Evolutionary conservation across 371 early-diverging fungal genomes (phyloP).

Genomic region (Apophysomyces elegans): DNA sequence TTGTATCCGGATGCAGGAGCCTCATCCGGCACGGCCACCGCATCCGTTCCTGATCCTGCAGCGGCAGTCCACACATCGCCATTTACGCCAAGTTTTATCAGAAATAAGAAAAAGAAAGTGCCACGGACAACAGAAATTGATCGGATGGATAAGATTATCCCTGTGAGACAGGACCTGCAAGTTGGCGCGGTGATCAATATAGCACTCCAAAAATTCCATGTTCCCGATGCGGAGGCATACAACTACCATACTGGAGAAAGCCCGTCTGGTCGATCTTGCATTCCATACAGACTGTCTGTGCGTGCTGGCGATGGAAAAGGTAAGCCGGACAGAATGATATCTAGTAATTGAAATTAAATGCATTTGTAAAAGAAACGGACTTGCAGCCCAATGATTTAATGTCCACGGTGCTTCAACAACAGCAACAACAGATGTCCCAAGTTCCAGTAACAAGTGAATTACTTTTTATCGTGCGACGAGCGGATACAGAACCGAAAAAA

Average conservation of each 20-base stretch:
- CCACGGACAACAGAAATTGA: constrained; percentile 15
- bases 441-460: constrained; percentile 10
- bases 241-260: neutral
- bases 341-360: neutral
- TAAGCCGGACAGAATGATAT: neutral
- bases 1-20: constrained; percentile 15
- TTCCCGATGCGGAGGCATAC: constrained; percentile 20
- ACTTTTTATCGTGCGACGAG: constrained; percentile 11
- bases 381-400: neutral
- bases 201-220: constrained; percentile 30
- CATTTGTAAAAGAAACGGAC: constrained; percentile 7
- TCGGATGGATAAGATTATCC: constrained; percentile 27
- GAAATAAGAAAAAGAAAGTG: constrained; percentile 12
- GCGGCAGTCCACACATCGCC: neutral
- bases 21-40: neutral
- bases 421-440: constrained; percentile 2
- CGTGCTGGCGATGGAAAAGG: constrained; percentile 1
- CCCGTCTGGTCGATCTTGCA: neutral
- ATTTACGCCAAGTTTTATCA: neutral
- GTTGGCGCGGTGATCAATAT: constrained; percentile 19
- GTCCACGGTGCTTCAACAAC: constrained; percentile 4
- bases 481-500: constrained; percentile 3
- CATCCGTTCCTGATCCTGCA: neutral
- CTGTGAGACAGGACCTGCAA: constrained; percentile 15
- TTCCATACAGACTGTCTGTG: neutral